Evolutionary conservation across 176 grass and related monocot species (phyloP), one percentile per base, ranked within the genome.

Genomic region (Aegilops sharonensis): DNA sequence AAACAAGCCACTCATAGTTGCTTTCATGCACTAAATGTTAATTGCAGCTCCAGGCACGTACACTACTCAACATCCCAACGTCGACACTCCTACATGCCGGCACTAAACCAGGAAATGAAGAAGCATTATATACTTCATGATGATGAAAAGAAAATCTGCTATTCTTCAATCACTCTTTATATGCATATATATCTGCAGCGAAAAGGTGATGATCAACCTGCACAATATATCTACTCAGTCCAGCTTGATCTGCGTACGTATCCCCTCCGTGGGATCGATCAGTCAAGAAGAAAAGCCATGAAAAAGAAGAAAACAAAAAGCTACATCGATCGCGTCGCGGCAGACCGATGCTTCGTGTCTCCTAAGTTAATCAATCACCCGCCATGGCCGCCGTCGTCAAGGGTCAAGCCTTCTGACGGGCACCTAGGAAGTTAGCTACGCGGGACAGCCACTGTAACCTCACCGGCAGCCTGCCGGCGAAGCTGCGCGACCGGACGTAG

Each of bases 401-500:
- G 74, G 14, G 48, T 14, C 47, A 87, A 36, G 74, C 80, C 37
- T 64, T 64, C 82, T 43, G 72, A 67, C 86, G 14, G 78, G 72
- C 52, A 6, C 64, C 82, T 88, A 87, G 8, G 5, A 87, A 47
- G 63, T 82, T 88, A 91, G 86, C 90, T 78, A 91, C 50, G 14
- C 85, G 74, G 4, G 45, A 75, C 25, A 90, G 89, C 57, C 66
- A 68, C 3, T 50, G 64, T 23, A 42, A 72, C 71, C 89, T 91
- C 80, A 81, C 82, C 60, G 83, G 81, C 42, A 67, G 65, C 89
- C 72, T 87, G 27, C 87, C 75, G 78, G 77, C 20, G 27, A 88
- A 86, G 61, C 81, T 88, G 34, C 92, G 90, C 5, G 90, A 87
- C 31, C 97, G 85, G 48, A 85, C 43, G 84, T 94, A 97, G 63